A percentile compares a stretch with the other conserved stretches of the same genome.
Evolutionary conservation across 306 rosid genomes (phyloP).

Genomic region (Cyclanthera cordifolia): DNA sequence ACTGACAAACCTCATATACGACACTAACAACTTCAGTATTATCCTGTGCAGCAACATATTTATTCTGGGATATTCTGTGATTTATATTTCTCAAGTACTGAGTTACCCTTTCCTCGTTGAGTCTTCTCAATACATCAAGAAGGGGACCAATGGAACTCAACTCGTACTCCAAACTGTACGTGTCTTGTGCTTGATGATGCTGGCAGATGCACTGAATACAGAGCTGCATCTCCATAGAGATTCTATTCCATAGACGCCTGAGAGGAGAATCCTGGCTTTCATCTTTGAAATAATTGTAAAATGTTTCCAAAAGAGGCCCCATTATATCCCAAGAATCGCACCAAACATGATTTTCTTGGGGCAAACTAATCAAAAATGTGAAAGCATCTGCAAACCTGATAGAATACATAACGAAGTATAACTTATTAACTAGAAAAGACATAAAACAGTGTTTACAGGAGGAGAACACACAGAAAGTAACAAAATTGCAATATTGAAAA

Average conservation of each 20-base stretch:
- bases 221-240: slow-evolving; percentile 50
- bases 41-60: slow-evolving; percentile 51
- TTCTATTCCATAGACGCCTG: slow-evolving; percentile 66
- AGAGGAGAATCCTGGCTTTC: slow-evolving; percentile 69
- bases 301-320: slow-evolving; percentile 90
- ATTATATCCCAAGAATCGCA: slow-evolving; percentile 80
- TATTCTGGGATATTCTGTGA: slow-evolving; percentile 34
- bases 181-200: slow-evolving; percentile 74
- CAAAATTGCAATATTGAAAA: not conserved
- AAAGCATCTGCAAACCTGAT: slow-evolving; percentile 85
- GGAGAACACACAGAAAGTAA: not conserved
- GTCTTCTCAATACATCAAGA: slow-evolving; percentile 61
- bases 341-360: slow-evolving; percentile 71
- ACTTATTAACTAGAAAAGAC: not conserved
- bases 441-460: not conserved
- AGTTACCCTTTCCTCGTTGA: slow-evolving; percentile 73
- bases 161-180: slow-evolving; percentile 62
- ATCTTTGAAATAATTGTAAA: slow-evolving; percentile 76
- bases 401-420: not conserved
- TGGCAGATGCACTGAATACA: slow-evolving; percentile 83
- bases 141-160: slow-evolving; percentile 70
- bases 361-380: slow-evolving; percentile 49
- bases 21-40: slow-evolving; percentile 63
- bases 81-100: slow-evolving; percentile 50
- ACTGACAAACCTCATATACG: slow-evolving; percentile 56